A percentile compares a stretch with the other conserved stretches of the same genome.
These are phyloP conservation scores for Hygrocybe punicea DNA, from an alignment of 768 basidiomycete species.

Conservation along the genomic window DNA sequence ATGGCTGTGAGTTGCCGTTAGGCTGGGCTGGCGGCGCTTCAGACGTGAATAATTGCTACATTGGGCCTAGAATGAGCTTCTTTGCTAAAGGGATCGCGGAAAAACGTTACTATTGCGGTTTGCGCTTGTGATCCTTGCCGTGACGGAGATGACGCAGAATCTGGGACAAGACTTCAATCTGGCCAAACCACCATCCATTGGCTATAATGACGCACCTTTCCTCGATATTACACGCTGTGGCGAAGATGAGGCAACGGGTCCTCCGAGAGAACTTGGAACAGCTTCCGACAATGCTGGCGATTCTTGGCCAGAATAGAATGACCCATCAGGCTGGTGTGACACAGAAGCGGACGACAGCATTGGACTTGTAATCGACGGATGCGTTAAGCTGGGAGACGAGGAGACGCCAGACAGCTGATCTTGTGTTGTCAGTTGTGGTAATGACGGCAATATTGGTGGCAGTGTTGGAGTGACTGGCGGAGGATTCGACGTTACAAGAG, in stretches of 20 bases:
- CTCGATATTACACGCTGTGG: constrained; percentile 48
- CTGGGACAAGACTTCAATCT: constrained; percentile 25
- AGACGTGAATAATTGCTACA: constrained; percentile 21
- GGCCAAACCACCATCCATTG: not conserved
- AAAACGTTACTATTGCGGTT: constrained; percentile 38
- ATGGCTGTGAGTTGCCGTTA: constrained; percentile 35
- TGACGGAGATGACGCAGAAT: constrained; percentile 45
- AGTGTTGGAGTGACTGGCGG: constrained; percentile 36
- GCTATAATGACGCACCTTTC: constrained; percentile 42
- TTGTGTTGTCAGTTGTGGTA: constrained; percentile 24
- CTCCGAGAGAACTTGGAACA: constrained; percentile 39
- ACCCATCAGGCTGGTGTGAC: constrained; percentile 63
- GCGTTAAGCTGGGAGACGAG: constrained; percentile 82
- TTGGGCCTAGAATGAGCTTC: not conserved
- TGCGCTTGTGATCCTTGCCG: constrained; percentile 43
- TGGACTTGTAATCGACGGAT: constrained; percentile 77
- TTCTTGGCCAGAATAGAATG: constrained; percentile 67
- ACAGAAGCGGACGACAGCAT: constrained; percentile 71
- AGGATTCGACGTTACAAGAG: constrained; percentile 31
- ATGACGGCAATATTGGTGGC: constrained; percentile 29
- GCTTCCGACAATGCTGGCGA: constrained; percentile 76
- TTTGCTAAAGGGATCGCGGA: not conserved
- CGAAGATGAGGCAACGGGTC: constrained; percentile 55
- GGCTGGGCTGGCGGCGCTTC: constrained; percentile 42
- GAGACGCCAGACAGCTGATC: constrained; percentile 45